Evolutionary conservation across 352 stramenopile genomes (phyloP).

Genomic region (Nothophytophthora sp.): DNA sequence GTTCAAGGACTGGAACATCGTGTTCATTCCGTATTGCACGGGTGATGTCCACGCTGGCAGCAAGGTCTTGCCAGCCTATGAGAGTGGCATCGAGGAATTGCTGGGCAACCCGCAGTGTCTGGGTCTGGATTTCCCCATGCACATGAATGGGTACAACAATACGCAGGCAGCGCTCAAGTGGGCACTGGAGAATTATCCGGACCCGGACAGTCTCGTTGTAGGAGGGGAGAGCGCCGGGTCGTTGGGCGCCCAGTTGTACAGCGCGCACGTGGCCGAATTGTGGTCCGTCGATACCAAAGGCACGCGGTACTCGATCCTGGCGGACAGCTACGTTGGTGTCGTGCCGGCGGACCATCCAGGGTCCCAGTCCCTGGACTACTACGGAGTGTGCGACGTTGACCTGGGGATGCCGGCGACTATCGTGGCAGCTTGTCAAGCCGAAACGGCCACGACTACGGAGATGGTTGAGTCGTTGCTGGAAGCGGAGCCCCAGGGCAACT

Average conservation of each 20-base stretch:
- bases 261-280: slow-evolving; percentile 33
- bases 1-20: slow-evolving; percentile 72
- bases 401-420: slow-evolving; percentile 24
- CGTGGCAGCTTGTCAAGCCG: slow-evolving; percentile 27
- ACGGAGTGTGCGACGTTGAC: slow-evolving; percentile 36
- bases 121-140: slow-evolving; percentile 32
- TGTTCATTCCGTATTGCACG: slow-evolving; percentile 71
- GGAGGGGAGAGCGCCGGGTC: slow-evolving; percentile 52
- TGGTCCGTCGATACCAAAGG: slow-evolving; percentile 48
- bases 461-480: slow-evolving; percentile 37
- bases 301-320: slow-evolving; percentile 42
- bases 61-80: slow-evolving; percentile 6
- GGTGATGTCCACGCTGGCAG: slow-evolving; percentile 61
- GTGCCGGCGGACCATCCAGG: slow-evolving; percentile 30
- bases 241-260: slow-evolving; percentile 43
- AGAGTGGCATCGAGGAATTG: slow-evolving; percentile 29
- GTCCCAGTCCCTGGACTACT: slow-evolving; percentile 42
- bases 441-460: slow-evolving; percentile 21
- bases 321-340: slow-evolving; percentile 56
- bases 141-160: slow-evolving; percentile 63
- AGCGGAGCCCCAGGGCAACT: slow-evolving; percentile 25
- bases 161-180: slow-evolving; percentile 52
- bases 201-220: slow-evolving; percentile 47
- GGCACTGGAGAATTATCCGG: slow-evolving; percentile 52
- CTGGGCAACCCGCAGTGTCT: slow-evolving; percentile 36